Evolutionary conservation across 192 early-diverging fungal genomes (phyloP), one percentile per base, ranked within the genome.

Genomic region (Coemansia sp.): DNA sequence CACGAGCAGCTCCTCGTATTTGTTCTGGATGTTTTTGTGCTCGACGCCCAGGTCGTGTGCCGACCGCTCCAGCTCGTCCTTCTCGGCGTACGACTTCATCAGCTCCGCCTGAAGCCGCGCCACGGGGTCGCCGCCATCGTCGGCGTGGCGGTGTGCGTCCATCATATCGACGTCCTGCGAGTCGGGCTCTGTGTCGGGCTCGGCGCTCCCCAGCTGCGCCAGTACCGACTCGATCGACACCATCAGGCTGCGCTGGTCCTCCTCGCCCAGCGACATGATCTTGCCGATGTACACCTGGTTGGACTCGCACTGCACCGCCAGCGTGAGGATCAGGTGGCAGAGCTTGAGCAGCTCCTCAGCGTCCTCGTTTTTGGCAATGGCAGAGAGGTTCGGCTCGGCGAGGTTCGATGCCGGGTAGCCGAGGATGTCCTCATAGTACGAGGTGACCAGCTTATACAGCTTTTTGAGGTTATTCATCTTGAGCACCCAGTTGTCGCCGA

Each of bases 401-500:
- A 92, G 53, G 18, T 74, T 77, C 0, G 74, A 57, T 5, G 83
- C 75, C 15, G 77, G 76, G 35, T 87, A 82, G 30, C 84, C 82
- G n/a, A 93, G 76, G 2, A 91, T 83, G 32, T 97, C 91, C 25
- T 93, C 91, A 41, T 92, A 92, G 80, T 90, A 95, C 18, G 82
- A 67, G 2, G 81, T 83, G 27, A 97, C 58, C 8, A 97, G 82
- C 46, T 86, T 87, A 73, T 94, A 83, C 27, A 95, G 78, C 62
- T 88, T 90, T 62, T 95, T 95, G 13, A 97, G 81, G 46, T 90
- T 90, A 73, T 93, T 95, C 64, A 92, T 87, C 56, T 88, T 89
- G 27, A 93, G 62, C 2, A 99, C 91, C 96, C 96, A 99, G 79
- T 94, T 97, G 67, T 91, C 88, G 36, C 85, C 89, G 6, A 83